These are phyloP conservation scores for Fomes fomentarius DNA, from an alignment of 1,284 basidiomycete genomes.

Conservation along the genomic window DNA sequence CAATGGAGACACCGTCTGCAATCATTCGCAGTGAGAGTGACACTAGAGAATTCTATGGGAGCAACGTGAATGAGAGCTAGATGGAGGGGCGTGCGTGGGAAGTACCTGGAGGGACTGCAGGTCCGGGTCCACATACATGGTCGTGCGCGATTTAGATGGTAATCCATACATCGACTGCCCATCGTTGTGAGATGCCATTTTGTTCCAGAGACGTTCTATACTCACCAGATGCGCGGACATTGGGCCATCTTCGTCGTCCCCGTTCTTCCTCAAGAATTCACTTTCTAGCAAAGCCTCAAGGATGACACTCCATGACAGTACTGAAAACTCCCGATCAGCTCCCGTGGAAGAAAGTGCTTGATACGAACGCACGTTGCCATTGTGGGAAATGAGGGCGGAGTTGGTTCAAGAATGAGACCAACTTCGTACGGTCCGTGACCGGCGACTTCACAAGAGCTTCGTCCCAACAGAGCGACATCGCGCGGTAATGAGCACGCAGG, in stretches of 20 bases:
- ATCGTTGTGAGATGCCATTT: too few relatives aligned
- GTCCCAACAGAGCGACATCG: slow-evolving; percentile 67
- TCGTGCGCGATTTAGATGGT: slow-evolving; percentile 31
- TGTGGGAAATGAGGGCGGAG: slow-evolving; percentile 64
- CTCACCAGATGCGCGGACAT: slow-evolving; percentile 48
- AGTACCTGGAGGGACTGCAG: slow-evolving; percentile 51
- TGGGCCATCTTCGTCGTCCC: slow-evolving; percentile 42
- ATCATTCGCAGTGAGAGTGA: slow-evolving; percentile 66
- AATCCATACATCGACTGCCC: slow-evolving; percentile 52
- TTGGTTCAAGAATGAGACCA: slow-evolving; percentile 65
- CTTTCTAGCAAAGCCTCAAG: slow-evolving; percentile 61
- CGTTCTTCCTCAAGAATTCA: slow-evolving; percentile 46
- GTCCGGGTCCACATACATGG: slow-evolving; percentile 44
- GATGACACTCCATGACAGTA: slow-evolving; percentile 64
- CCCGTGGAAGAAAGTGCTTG: too few relatives aligned
- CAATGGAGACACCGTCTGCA: slow-evolving; percentile 58
- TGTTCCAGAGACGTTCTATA: slow-evolving; percentile 2
- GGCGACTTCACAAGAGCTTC: slow-evolving; percentile 59
- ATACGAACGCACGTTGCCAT: slow-evolving; percentile 54
- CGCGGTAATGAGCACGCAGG: slow-evolving; percentile 62
- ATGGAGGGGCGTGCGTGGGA: not conserved
- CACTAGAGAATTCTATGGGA: slow-evolving; percentile 53
- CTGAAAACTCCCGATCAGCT: slow-evolving; percentile 36
- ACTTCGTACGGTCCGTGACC: slow-evolving; percentile 54
- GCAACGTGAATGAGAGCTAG: not conserved